These are phyloP conservation scores for Tylopilus sp. DNA, from an alignment of 1,284 basidiomycete species.

Conservation along the genomic window DNA sequence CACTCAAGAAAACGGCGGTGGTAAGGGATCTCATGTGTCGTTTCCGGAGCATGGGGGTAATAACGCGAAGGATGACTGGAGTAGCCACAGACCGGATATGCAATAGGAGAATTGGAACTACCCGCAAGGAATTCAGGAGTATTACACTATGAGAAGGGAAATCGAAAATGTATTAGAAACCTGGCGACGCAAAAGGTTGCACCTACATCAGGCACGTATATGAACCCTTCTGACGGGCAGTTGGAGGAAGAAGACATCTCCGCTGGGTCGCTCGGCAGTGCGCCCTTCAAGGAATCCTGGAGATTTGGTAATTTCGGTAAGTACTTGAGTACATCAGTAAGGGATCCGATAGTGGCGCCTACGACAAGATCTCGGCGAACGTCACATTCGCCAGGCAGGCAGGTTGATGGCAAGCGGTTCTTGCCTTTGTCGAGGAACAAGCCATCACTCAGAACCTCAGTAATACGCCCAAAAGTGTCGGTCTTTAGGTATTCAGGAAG, in stretches of 20 bases:
- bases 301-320: constrained; percentile 16
- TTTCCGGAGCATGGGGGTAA: constrained; percentile 9
- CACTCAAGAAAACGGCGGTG: constrained; percentile 22
- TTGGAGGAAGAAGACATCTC: background rate
- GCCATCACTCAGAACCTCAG: background rate
- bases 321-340: background rate
- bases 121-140: constrained; percentile 44
- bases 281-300: constrained; percentile 23
- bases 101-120: constrained; percentile 43
- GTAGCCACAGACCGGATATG: constrained; percentile 41
- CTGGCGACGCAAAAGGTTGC: background rate
- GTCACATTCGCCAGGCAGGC: constrained; percentile 1
- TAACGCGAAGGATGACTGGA: constrained; percentile 34
- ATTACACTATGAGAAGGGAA: constrained; percentile 23
- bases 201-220: constrained; percentile 40
- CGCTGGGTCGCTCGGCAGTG: background rate
- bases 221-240: constrained; percentile 31
- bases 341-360: constrained; percentile 18
- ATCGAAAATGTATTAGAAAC: constrained; percentile 7
- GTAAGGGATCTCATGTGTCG: constrained; percentile 18
- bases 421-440: constrained; percentile 34
- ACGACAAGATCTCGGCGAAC: constrained; percentile 22
- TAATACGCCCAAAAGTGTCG: background rate
- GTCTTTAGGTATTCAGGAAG: background rate
- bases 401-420: constrained; percentile 24